phyloP scores from a whole-genome alignment of 768 basidiomycete species.

The Leccinum boreale region DNA sequence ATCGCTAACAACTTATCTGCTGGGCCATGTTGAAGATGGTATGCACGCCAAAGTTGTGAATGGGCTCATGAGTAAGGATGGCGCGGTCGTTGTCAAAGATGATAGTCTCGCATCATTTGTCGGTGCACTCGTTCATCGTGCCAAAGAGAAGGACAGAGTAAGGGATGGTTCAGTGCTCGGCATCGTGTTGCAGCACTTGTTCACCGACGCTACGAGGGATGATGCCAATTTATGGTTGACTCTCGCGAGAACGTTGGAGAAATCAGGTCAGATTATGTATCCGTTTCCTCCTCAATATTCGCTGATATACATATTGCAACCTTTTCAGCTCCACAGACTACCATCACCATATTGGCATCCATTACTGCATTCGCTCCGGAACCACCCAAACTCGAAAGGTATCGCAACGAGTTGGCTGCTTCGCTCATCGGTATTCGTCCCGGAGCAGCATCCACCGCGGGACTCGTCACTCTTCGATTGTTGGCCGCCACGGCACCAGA shows the following conservation, averaged over 20 bases:
- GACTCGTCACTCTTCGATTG: conserved; percentile 64
- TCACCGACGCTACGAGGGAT: conserved; percentile 53
- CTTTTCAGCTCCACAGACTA: conserved; percentile 60
- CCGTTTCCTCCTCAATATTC: neutral
- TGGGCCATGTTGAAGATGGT: conserved; percentile 43
- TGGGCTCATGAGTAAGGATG: conserved; percentile 29
- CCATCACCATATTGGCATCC: conserved; percentile 62
- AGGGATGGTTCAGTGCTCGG: conserved; percentile 60
- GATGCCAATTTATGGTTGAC: conserved; percentile 80
- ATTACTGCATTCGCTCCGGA: conserved; percentile 64
- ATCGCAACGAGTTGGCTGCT: conserved; percentile 90
- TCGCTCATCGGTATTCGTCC: conserved; percentile 64
- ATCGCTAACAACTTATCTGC: conserved; percentile 60
- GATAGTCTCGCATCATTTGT: conserved; percentile 29
- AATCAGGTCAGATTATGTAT: conserved; percentile 44
- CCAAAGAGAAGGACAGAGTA: conserved; percentile 41
- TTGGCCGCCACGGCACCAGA: conserved; percentile 74
- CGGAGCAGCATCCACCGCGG: conserved; percentile 60
- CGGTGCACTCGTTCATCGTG: conserved; percentile 30
- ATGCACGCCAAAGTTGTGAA: conserved; percentile 49
- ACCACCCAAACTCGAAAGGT: conserved; percentile 68
- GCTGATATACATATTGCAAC: neutral
- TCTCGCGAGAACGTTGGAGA: conserved; percentile 63
- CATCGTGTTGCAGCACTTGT: conserved; percentile 54
- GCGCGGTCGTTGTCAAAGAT: conserved; percentile 17